These are phyloP conservation scores for Chamaecyparis obtusa DNA, from an alignment of 75 land plant genomes.

Conservation along the genomic window DNA sequence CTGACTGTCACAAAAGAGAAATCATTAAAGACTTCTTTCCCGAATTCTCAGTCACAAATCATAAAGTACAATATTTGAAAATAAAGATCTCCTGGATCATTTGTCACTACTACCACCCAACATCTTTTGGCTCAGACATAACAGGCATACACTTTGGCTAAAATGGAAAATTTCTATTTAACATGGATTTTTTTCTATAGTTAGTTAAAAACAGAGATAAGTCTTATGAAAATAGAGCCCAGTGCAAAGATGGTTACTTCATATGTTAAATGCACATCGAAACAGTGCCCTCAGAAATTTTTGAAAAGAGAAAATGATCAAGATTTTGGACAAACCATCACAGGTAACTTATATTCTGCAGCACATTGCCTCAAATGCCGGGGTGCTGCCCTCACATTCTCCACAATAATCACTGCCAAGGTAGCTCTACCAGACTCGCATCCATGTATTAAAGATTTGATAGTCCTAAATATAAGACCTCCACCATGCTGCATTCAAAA, in stretches of 20 bases:
- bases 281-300: background rate
- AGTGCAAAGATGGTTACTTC: background rate
- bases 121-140: background rate
- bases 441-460: slow-evolving; percentile 42
- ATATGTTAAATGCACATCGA: background rate
- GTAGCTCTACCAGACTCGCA: slow-evolving; percentile 19
- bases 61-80: background rate
- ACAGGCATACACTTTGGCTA: background rate
- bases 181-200: too few species aligned
- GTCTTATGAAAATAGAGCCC: background rate
- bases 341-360: slow-evolving; percentile 30
- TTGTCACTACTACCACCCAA: background rate
- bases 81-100: background rate
- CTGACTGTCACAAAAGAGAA: slow-evolving; percentile 32
- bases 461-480: slow-evolving; percentile 45
- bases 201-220: background rate
- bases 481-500: slow-evolving; percentile 45
- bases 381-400: slow-evolving; percentile 33
- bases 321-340: slow-evolving; percentile 29
- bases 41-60: background rate
- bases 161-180: too few species aligned
- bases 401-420: slow-evolving; percentile 36
- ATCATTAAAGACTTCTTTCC: background rate
- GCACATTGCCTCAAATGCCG: slow-evolving; percentile 63
- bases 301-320: background rate